phyloP scores from a whole-genome alignment of 257 asterid genomes.

The Penstemon barbatus region DNA sequence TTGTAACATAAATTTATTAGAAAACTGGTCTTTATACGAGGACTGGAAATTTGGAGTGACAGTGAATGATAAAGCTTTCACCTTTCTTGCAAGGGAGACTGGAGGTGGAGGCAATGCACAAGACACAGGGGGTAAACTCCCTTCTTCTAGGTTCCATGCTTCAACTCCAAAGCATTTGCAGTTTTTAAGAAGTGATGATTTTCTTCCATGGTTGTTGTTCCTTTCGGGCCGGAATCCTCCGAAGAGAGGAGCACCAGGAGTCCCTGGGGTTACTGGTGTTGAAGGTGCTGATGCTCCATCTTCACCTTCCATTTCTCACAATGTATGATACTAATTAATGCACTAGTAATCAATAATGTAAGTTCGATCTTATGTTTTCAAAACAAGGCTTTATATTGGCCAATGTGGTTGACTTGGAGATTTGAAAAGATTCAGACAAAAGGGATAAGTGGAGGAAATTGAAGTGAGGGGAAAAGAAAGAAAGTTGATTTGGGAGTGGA shows the following conservation, averaged over 20 bases:
- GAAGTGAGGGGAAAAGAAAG: conserved; percentile 25
- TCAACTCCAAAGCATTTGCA: conserved; percentile 63
- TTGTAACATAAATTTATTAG: too few relatives aligned
- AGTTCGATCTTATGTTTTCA: not conserved
- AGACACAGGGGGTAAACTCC: conserved; percentile 54
- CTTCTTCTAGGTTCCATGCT: conserved; percentile 69
- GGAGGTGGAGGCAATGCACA: conserved; percentile 72
- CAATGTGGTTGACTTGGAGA: conserved; percentile 52
- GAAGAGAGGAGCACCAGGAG: conserved; percentile 74
- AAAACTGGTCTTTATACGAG: too few relatives aligned
- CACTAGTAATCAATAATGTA: not conserved
- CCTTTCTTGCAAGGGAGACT: conserved; percentile 35
- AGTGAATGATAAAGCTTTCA: not conserved
- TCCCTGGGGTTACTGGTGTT: conserved; percentile 68
- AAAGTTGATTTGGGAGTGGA: conserved; percentile 41
- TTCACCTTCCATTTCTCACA: conserved; percentile 46
- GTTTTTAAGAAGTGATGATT: conserved; percentile 53
- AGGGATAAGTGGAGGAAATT: conserved; percentile 42
- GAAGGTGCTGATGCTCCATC: conserved; percentile 64
- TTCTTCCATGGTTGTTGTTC: conserved; percentile 30
- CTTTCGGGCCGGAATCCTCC: conserved; percentile 44
- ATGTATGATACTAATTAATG: not conserved
- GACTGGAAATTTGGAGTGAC: too few relatives aligned
- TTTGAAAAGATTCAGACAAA: conserved; percentile 31
- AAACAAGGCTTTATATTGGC: conserved; percentile 5